A percentile compares a stretch with the other conserved stretches of the same genome.
Conservation (phyloP, 495 filamentous ascomycete species). For the Penicillium odoratum region DNA sequence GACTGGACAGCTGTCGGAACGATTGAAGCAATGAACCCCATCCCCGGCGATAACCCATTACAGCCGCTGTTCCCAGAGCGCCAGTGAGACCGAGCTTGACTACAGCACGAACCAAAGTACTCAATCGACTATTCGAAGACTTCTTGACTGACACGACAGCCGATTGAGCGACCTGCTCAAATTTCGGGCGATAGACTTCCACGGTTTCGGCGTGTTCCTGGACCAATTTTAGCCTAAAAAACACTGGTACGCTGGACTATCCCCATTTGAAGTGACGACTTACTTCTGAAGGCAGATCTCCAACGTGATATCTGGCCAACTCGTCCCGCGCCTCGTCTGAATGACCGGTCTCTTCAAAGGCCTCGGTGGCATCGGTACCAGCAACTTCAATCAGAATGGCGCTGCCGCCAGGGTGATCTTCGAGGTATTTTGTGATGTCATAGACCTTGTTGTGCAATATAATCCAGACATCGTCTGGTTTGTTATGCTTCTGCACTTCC, state of each 20-base stretch:
- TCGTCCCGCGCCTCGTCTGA: constrained; percentile 34
- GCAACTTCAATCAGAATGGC: constrained; percentile 50
- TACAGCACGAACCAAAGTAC: neutral
- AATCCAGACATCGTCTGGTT: constrained; percentile 44
- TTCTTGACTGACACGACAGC: neutral
- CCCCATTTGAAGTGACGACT: neutral
- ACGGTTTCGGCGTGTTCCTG: neutral
- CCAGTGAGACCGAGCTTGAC: neutral
- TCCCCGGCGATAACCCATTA: neutral
- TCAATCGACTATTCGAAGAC: neutral
- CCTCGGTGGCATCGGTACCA: constrained; percentile 52
- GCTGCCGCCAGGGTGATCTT: constrained; percentile 56
- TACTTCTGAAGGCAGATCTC: constrained; percentile 24
- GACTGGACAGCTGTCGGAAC: neutral
- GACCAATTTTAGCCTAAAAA: neutral
- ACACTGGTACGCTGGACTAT: neutral
- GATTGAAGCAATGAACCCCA: neutral
- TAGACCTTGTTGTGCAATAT: constrained; percentile 53
- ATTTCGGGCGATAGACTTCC: neutral
- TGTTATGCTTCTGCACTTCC: constrained; percentile 26
- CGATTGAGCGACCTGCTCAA: neutral
- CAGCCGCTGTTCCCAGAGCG: neutral
- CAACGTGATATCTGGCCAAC: constrained; percentile 24
- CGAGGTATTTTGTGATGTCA: constrained; percentile 49
- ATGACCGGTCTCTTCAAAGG: constrained; percentile 55